Base-by-base conservation (phyloP, 441 rosid species). In the California macrophylla region DNA sequence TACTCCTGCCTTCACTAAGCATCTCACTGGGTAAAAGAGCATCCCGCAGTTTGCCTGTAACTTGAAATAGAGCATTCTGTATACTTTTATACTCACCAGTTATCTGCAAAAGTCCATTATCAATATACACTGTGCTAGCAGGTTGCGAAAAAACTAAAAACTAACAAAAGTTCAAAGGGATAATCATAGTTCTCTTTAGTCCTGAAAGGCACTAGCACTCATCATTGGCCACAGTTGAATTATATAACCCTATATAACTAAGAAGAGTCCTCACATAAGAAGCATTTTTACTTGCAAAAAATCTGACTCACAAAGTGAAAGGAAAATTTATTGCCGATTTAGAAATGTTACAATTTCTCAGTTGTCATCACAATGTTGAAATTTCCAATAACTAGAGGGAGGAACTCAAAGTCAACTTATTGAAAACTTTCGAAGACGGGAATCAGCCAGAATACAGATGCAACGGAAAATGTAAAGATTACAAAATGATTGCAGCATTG, bases 61-160 rank as follows among this genome's bases (percentile, higher is more conserved):
- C 80, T 68, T 75, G 73, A 69, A 75, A 67, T 20, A 85, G 67
- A 58, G 82, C 83, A 67, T 85, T 81, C 65, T 79, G 83, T 52
- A 85, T 86, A 20, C 63, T 72, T 69, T 64, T 63, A 75, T 78
- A 79, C 50, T 70, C 79, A 3, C 88, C 88, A 9, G 71, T 76
- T 24, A 85, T 81, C 88, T 84, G 79, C 70, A 74, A 74, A 34
- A 24, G n/a, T 62, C 62, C 52, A 30, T 18, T 45, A 66, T 58
- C 29, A 54, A 24, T 30, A 20, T 18, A 45, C 62, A 72, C 15
- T 45, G 9, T 25, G 10, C 32, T 25, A 30, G 24, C 34, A 72
- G 58, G 56, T 70, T 36, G 68, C 65, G 24, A 9, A 36, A 36
- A 36, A 36, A 36, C 40, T 36, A 0, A 7, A 30, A 0, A 30